Evolutionary conservation across 2,329 filamentous ascomycete species (phyloP).

Genomic region (Fusarium musae): DNA sequence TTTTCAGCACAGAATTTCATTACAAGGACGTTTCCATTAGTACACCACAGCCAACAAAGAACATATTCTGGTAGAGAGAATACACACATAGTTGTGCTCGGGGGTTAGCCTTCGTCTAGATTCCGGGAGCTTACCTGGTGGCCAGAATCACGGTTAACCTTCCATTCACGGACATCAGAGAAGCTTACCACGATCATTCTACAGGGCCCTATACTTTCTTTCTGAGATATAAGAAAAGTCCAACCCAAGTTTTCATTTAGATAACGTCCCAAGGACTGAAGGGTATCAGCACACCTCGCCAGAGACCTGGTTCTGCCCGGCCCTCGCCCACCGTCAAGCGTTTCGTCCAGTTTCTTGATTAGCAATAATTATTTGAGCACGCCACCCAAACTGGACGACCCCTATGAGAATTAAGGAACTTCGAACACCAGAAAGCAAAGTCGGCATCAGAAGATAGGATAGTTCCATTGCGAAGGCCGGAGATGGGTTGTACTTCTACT

Average conservation of each 20-base stretch:
- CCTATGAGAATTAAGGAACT: not conserved
- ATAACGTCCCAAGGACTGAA: not conserved
- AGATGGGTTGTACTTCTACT: not conserved
- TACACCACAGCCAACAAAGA: not conserved
- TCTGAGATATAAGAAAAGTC: not conserved
- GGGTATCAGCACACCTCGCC: conserved; percentile 8
- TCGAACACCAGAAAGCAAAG: conserved; percentile 6
- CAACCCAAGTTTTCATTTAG: not conserved
- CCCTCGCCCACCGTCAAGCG: not conserved
- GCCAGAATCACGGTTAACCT: not conserved
- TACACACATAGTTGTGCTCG: not conserved
- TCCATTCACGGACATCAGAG: not conserved
- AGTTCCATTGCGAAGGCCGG: too few species aligned
- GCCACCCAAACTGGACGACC: not conserved
- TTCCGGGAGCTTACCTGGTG: not conserved
- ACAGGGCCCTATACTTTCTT: not conserved
- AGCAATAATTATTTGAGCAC: not conserved
- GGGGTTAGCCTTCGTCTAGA: not conserved
- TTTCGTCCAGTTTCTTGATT: not conserved
- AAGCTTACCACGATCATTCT: not conserved
- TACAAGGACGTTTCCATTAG: not conserved
- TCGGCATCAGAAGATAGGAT: not conserved
- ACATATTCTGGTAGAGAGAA: not conserved
- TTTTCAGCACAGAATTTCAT: not conserved
- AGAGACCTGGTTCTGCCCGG: not conserved